Conservation (phyloP, 345 rosid species). For the Corchorus olitorius region DNA sequence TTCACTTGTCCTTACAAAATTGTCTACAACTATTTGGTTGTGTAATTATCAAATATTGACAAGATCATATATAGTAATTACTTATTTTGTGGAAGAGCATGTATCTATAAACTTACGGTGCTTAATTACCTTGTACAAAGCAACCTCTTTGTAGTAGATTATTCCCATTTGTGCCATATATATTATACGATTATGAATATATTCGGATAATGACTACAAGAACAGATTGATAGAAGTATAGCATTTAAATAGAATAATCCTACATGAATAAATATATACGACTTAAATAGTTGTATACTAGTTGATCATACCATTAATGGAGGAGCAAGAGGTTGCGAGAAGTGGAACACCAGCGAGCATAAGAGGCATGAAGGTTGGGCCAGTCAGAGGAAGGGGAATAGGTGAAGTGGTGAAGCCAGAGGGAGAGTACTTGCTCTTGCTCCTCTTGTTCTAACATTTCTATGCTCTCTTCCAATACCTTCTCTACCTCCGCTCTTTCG, state of each 20-base stretch:
- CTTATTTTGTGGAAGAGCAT: neutral
- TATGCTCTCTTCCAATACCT: constrained; percentile 58
- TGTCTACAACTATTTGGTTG: neutral
- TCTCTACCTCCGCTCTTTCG: constrained; percentile 62
- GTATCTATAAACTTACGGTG: neutral
- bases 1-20: neutral
- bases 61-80: neutral
- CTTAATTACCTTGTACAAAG: neutral
- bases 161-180: neutral
- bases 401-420: constrained; percentile 89
- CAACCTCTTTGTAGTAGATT: neutral
- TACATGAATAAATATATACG: too few relatives aligned
- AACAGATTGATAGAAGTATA: neutral
- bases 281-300: neutral
- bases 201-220: neutral
- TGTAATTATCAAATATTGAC: neutral
- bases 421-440: constrained; percentile 70
- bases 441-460: constrained; percentile 53
- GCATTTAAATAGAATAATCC: neutral
- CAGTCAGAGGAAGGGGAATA: constrained; percentile 70
- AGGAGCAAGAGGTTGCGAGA: constrained; percentile 66
- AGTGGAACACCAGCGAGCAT: constrained; percentile 65
- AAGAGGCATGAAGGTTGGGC: constrained; percentile 77
- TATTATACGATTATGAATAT: neutral
- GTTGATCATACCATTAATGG: constrained; percentile 1